Base-by-base conservation (phyloP, 116 monocot genomes). In the Iris pallida region DNA sequence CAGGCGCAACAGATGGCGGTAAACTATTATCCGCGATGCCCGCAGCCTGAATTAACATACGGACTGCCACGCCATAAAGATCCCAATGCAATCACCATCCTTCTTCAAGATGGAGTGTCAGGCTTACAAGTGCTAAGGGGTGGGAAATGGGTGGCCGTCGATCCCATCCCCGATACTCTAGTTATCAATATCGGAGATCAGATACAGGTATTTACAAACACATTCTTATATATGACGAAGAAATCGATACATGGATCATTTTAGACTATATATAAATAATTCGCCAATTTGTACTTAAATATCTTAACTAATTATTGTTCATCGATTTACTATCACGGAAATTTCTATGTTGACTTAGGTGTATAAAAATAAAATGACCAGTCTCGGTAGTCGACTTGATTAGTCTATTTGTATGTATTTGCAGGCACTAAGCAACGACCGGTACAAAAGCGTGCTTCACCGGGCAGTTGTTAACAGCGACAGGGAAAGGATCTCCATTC, bases 1-100 rank as follows among this genome's bases (percentile, higher is more conserved):
- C 85, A 89, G 0, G 82, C 79, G 1, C 89, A 85, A 46, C 82
- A 85, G 68, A 85, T 89, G 88, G 81, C 88, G 16, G 69, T 89
- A 7, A 85, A 89, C 65, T 89, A 82, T 65, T 89, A 89, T 65
- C 88, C 85, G 0, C 81, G 72, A 20, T 89, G 88, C 53, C 84
- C 88, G 15, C 73, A 82, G 44, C 88, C 84, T 0, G 79, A 88
- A 61, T 70, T 84, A 5, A 81, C 81, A 2, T 88, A 71, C 30
- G 88, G 88, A 0, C 20, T 88, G 43, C 88, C 84, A 0, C 76
- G 63, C 16, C 84, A 88, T 64, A 88, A 81, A 9, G 88, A 88
- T 49, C 76, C 78, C 8, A 84, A 81, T 44, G 88, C 79, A 53
- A 63, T 88, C 64, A 84, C 88, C 4, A 45, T 88, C 53, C 76